Conservation (phyloP, 2,329 filamentous ascomycete genomes). For the Colletotrichum sansevieriae region DNA sequence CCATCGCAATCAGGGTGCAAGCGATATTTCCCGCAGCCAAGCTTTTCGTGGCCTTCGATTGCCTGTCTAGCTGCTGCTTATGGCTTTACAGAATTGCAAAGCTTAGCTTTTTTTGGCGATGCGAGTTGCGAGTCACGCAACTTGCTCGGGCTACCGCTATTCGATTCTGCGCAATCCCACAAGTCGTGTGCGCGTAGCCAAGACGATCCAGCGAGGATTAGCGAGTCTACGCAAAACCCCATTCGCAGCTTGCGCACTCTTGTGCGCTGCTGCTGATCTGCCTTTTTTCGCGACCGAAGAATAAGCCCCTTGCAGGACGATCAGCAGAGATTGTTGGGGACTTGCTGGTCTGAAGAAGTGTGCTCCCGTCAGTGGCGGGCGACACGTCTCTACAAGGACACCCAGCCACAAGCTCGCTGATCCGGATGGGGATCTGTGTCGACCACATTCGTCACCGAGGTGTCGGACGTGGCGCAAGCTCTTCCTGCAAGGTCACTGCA, state of each 20-base stretch:
- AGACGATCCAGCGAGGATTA: constrained; percentile 26
- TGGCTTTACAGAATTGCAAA: not conserved
- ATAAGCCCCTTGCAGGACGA: not conserved
- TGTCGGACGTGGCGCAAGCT: not conserved
- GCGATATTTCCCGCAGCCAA: constrained; percentile 23
- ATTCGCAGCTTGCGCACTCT: not conserved
- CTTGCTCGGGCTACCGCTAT: not conserved
- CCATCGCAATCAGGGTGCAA: not conserved
- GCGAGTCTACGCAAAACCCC: constrained; percentile 30
- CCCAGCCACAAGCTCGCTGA: not conserved
- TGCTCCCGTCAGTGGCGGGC: not conserved
- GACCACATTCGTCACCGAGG: not conserved
- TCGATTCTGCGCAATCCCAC: not conserved
- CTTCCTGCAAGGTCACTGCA: no score
- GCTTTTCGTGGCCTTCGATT: not conserved
- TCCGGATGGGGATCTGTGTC: not conserved
- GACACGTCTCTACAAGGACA: not conserved
- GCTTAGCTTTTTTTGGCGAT: not conserved
- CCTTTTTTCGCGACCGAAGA: constrained; percentile 11
- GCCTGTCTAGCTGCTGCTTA: not conserved
- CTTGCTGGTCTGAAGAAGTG: no score
- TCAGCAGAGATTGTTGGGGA: not conserved
- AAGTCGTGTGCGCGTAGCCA: constrained; percentile 18
- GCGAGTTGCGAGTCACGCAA: constrained; percentile 27
- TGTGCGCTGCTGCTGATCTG: constrained; percentile 22